Percentiles rank a stretch among this genome's conserved stretches.
Conservation (phyloP, 2,329 filamentous ascomycete species). For the Pseudogymnoascus sp. region DNA sequence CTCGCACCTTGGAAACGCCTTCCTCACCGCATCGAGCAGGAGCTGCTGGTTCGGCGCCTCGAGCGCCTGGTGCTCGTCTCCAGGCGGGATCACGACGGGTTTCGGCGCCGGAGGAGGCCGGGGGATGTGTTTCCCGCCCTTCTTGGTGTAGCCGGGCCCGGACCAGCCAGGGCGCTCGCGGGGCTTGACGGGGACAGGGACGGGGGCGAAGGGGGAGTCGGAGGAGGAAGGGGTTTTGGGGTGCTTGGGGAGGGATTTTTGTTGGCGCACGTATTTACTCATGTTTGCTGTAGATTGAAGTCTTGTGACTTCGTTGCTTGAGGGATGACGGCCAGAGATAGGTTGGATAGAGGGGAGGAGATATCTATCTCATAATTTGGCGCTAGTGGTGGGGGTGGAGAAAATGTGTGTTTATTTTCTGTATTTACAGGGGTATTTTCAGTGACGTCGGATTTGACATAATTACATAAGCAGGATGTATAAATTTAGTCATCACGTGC, state of each 20-base stretch:
- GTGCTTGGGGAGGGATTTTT: neutral
- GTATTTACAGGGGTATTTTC: neutral
- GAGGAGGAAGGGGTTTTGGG: neutral
- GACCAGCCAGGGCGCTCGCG: neutral
- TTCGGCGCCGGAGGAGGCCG: neutral
- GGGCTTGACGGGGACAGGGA: neutral
- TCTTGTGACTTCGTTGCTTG: neutral
- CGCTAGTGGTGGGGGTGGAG: constrained; percentile 3
- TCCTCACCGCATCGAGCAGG: constrained; percentile 64
- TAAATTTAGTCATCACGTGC: neutral
- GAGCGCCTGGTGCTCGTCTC: constrained; percentile 21
- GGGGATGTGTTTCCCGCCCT: neutral
- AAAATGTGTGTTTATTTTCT: constrained; percentile 6
- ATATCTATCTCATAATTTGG: neutral
- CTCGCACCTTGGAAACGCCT: constrained; percentile 49
- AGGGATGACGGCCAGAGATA: neutral
- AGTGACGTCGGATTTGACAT: neutral
- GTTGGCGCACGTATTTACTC: constrained; percentile 2
- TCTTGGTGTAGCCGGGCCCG: neutral
- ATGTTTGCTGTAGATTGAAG: neutral
- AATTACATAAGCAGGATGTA: neutral
- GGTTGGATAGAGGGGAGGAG: neutral
- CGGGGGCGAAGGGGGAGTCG: constrained; percentile 3
- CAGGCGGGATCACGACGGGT: neutral
- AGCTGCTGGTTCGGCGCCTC: constrained; percentile 54